A percentile compares a stretch with the other conserved stretches of the same genome.
These are phyloP conservation scores for Crithidia brevicula DNA, from an alignment of 208 protist species.

Conservation along the genomic window DNA sequence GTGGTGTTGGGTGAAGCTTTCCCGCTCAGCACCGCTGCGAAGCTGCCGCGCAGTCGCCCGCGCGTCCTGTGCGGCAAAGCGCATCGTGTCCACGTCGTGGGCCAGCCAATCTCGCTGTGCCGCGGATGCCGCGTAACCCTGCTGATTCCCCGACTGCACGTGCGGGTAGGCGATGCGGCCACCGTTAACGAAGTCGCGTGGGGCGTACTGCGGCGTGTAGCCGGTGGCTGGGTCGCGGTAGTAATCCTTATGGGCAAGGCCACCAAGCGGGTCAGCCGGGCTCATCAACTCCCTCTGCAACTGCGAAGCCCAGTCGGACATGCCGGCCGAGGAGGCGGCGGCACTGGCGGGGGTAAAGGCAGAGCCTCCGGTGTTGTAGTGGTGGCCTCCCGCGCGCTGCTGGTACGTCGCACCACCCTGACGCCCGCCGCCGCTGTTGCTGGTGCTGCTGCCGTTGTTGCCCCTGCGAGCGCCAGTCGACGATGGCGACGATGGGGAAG, in stretches of 20 bases:
- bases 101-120: constrained; percentile 53
- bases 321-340: background rate
- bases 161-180: constrained; percentile 76
- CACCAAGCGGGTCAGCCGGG: constrained; percentile 76
- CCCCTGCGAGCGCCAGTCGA: background rate
- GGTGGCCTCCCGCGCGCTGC: too few relatives aligned
- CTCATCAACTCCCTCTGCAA: constrained; percentile 81
- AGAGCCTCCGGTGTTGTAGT: background rate
- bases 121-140: constrained; percentile 49
- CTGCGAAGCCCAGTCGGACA: constrained; percentile 61
- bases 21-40: constrained; percentile 39
- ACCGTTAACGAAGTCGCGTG: constrained; percentile 79
- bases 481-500: background rate
- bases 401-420: too few relatives aligned
- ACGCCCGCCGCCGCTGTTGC: background rate
- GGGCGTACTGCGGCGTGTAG: constrained; percentile 84
- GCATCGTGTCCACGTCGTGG: constrained; percentile 58
- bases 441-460: background rate
- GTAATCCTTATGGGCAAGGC: constrained; percentile 85
- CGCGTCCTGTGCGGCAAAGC: constrained; percentile 27
- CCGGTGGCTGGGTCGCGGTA: constrained; percentile 81
- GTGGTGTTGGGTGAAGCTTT: constrained; percentile 31
- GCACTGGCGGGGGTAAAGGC: background rate
- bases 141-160: constrained; percentile 24
- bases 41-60: constrained; percentile 45